phyloP scores from a whole-genome alignment of 176 grass and related monocot genomes.

The Aechmea fasciata region DNA sequence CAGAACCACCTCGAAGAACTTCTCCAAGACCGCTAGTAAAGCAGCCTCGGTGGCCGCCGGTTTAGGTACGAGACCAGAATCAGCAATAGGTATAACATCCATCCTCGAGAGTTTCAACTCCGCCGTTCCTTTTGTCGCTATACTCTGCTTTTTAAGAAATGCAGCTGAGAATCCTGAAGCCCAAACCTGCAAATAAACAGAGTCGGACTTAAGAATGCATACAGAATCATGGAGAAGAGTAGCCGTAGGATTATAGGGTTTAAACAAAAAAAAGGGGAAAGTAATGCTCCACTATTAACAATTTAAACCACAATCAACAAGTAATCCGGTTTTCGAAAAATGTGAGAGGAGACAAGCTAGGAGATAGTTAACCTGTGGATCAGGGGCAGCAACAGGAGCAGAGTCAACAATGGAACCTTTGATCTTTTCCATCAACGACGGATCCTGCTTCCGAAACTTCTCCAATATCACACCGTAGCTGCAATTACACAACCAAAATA shows the following conservation, averaged over 20 bases:
- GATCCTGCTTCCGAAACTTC: conserved; percentile 51
- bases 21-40: conserved; percentile 64
- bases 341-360: too few species aligned
- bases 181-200: conserved; percentile 47
- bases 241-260: background rate
- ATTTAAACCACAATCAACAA: background rate
- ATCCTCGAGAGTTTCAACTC: conserved; percentile 20
- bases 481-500: background rate
- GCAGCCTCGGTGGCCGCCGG: conserved; percentile 44
- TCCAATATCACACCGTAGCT: conserved; percentile 85
- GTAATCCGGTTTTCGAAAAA: background rate
- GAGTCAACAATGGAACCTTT: conserved; percentile 84
- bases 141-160: conserved; percentile 69
- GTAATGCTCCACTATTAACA: background rate
- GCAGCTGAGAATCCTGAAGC: conserved; percentile 92
- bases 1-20: conserved; percentile 55
- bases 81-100: conserved; percentile 31
- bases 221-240: background rate
- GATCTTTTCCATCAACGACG: conserved; percentile 58
- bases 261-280: background rate
- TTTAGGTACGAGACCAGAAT: conserved; percentile 32
- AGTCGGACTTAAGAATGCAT: background rate
- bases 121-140: conserved; percentile 44
- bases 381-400: conserved; percentile 71
- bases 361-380: conserved; percentile 61